Evolutionary conservation across 225 moss, liverwort and hornwort species (phyloP), one percentile per base, ranked within the genome.

Genomic region (Bryoerythrophyllum caledonicum): DNA sequence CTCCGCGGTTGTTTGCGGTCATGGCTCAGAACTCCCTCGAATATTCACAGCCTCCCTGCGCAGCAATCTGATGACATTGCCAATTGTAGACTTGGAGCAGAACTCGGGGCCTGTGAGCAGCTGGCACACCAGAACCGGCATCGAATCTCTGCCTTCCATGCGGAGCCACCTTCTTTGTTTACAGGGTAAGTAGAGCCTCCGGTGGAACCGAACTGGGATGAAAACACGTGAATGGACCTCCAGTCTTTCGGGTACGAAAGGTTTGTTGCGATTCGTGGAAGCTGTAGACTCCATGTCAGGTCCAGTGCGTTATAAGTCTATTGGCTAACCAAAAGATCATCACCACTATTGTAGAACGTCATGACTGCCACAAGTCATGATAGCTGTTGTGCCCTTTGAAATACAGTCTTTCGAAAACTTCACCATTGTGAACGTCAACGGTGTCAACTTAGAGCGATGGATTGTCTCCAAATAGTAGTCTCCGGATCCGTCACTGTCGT

Each of bases 41-140:
- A 66, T 43, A 44, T 55, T 16, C 57, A 11, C 1, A 5, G 55
- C 55, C 15, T 46, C 46, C 4, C 4, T 3, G 46, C 2, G 3
- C 12, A 10, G 63, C 17, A 23, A 10, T 4, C 27, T 26, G 14
- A 4, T 15, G 37, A 27, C 55, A 65, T 56, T 60, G 60, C 37
- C 7, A 52, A 35, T 35, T 30, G 59, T 60, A n/a, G 30, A 5
- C 32, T 32, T 44, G 41, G 7, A 71, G 28, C 56, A 24, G 49
- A 64, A 54, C 9, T n/a, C 40, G 60, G 21, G 56, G 4, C 16
- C 61, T n/a, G n/a, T 46, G 72, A 30, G 46, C 14, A 60, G 46
- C 60, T 48, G 49, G 44, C 60, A 56, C 70, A 55, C 72, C 60
- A 61, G 56, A 66, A 57, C 16, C 23, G 14, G 28, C 55, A 48